phyloP scores from a whole-genome alignment of 495 filamentous ascomycete species.

The Podospora fimiseda region DNA sequence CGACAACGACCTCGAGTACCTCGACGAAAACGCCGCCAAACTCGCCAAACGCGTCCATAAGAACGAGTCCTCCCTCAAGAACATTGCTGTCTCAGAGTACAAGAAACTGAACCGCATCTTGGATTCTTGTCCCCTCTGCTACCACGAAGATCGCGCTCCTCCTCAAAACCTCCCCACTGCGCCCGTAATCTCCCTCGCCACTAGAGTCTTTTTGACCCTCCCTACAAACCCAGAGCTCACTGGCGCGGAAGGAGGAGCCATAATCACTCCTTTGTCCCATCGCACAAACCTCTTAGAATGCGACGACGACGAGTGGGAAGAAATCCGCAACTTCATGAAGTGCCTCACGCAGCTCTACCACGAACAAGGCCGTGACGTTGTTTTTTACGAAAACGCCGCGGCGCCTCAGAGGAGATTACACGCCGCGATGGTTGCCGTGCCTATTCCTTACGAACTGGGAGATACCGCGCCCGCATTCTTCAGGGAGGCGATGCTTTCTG shows the following conservation, averaged over 20 bases:
- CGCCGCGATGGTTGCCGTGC: conserved; percentile 79
- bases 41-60: conserved; percentile 85
- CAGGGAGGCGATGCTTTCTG: conserved; percentile 80
- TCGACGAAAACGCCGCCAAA: conserved; percentile 92
- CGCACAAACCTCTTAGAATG: conserved; percentile 88
- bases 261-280: conserved; percentile 87
- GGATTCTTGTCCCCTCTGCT: conserved; percentile 83
- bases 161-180: conserved; percentile 61
- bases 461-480: conserved; percentile 93
- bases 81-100: conserved; percentile 79
- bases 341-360: conserved; percentile 87
- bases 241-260: conserved; percentile 60
- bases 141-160: conserved; percentile 79
- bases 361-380: conserved; percentile 78
- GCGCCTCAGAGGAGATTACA: conserved; percentile 71
- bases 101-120: conserved; percentile 85
- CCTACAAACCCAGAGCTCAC: conserved; percentile 86
- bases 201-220: conserved; percentile 79
- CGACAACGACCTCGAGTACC: conserved; percentile 88
- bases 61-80: conserved; percentile 82
- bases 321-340: conserved; percentile 99
- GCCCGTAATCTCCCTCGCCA: conserved; percentile 82
- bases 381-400: conserved; percentile 97
- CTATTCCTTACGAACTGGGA: conserved; percentile 78
- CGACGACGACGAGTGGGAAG: conserved; percentile 99